Evolutionary conservation across 176 grass and related monocot genomes (phyloP).

Genomic region (Areca catechu): DNA sequence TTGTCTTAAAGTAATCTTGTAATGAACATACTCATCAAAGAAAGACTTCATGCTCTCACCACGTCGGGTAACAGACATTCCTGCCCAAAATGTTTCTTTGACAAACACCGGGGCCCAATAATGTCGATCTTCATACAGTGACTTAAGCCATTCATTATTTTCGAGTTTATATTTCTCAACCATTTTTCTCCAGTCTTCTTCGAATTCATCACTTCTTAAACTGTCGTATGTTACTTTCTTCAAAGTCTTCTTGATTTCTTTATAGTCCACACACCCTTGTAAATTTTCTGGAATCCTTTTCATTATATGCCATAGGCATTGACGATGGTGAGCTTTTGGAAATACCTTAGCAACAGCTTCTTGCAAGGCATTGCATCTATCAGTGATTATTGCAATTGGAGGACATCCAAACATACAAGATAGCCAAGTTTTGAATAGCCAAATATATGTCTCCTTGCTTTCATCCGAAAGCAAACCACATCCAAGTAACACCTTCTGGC

Average conservation of each 20-base stretch:
- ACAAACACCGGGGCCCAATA: slow-evolving; percentile 12
- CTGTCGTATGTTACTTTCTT: background rate
- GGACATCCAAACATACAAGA: no score
- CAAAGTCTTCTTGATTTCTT: background rate
- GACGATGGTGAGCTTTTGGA: no score
- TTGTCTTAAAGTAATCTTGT: background rate
- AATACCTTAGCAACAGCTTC: no score
- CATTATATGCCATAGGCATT: no score
- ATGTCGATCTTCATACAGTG: slow-evolving; percentile 11
- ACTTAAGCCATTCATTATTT: slow-evolving; percentile 18
- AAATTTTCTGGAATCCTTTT: background rate
- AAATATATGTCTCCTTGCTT: no score
- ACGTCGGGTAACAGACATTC: slow-evolving; percentile 7
- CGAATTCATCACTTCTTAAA: slow-evolving; percentile 6
- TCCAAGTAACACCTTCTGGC: no score
- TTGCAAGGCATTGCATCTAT: no score
- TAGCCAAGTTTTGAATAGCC: no score
- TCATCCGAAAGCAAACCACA: no score
- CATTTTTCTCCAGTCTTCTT: slow-evolving; percentile 14
- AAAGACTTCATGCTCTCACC: slow-evolving; percentile 1
- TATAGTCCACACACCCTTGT: background rate
- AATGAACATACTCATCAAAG: slow-evolving; percentile 7
- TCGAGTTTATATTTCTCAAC: slow-evolving; percentile 15
- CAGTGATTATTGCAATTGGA: no score
- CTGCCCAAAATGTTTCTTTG: slow-evolving; percentile 25